Base-by-base conservation (phyloP, 2,329 filamentous ascomycete species). In the Colletotrichum higginsianum region DNA sequence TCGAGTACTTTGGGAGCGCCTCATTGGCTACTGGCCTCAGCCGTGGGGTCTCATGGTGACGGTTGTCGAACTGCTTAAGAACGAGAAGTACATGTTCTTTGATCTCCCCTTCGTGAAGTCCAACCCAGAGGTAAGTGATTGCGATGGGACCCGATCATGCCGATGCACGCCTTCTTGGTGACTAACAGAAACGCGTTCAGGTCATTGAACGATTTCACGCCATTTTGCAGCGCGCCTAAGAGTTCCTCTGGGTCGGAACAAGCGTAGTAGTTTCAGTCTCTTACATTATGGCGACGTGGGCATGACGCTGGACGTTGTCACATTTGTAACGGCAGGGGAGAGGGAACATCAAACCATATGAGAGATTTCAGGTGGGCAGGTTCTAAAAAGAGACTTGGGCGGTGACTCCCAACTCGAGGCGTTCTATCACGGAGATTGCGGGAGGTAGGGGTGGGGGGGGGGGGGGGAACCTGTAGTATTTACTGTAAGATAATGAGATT, bases 41-140 rank as follows among this genome's bases (percentile, higher is more conserved):
- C 96, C 97, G 21, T 98, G 96, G 96, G 97, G 97, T 15, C 85
- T 99, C 53, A 92, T 98, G 80, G 92, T 95, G 74, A 96, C 95
- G 46, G 88, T 97, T 73, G 85, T 96, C 74, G 96, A 98, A 84
- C 88, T 99, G 68, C 87, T 97, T 75, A 97, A 97, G 86, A 98
- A 97, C 80, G 92, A 93, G 65, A 94, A 91, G 79, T 97, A 96
- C 82, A 91, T 91, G 78, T 97, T 99, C 86, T 98, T 97, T 86
- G 94, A 96, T 61, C 87, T 98, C 75, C 93, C 94, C 35, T 98
- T 97, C 78, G 93, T 98, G 83, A 97, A 98, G 85, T 89, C 92
- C 75, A 90, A 92, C 76, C 95, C 95, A 75, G 95, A 98, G 86
- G 95, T 97, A 86, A 81, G 84, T 75, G 67, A 6, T 26, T 11